These are phyloP conservation scores for Camellia oleifera DNA, from an alignment of 179 eudicot genomes.

Conservation along the genomic window DNA sequence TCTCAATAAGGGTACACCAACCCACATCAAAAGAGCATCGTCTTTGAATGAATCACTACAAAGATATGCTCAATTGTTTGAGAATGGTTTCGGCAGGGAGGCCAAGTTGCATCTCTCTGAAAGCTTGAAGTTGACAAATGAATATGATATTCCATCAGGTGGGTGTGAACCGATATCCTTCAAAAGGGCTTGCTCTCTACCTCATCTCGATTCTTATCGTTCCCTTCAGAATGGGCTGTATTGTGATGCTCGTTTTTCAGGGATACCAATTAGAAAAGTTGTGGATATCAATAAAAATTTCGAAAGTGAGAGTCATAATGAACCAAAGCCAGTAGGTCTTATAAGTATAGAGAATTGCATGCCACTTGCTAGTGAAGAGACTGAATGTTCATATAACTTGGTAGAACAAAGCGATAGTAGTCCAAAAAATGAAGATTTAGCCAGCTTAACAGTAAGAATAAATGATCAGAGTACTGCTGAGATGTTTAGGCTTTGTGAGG, in stretches of 20 bases:
- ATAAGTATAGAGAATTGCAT: constrained; percentile 6
- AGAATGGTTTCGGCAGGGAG: constrained; percentile 35
- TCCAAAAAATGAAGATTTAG: background rate
- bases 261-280: constrained; percentile 14
- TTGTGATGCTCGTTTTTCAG: background rate
- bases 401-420: background rate
- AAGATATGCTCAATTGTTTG: constrained; percentile 45
- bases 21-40: constrained; percentile 28
- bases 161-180: constrained; percentile 22
- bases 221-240: constrained; percentile 17
- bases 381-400: background rate
- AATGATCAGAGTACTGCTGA: background rate
- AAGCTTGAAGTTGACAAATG: constrained; percentile 40
- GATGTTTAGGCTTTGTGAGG: constrained; percentile 11
- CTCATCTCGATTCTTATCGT: constrained; percentile 35
- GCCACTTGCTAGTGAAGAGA: background rate
- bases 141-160: constrained; percentile 22
- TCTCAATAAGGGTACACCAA: constrained; percentile 10
- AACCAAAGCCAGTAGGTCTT: constrained; percentile 12
- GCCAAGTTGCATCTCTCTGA: constrained; percentile 18
- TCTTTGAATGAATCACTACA: constrained; percentile 51
- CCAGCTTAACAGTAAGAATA: background rate
- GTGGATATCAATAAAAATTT: background rate
- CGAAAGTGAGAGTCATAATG: background rate
- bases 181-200: constrained; percentile 47